Evolutionary conservation across 192 early-diverging fungal genomes (phyloP), one percentile per base, ranked within the genome.

Genomic region (Backusella liffmaniae): DNA sequence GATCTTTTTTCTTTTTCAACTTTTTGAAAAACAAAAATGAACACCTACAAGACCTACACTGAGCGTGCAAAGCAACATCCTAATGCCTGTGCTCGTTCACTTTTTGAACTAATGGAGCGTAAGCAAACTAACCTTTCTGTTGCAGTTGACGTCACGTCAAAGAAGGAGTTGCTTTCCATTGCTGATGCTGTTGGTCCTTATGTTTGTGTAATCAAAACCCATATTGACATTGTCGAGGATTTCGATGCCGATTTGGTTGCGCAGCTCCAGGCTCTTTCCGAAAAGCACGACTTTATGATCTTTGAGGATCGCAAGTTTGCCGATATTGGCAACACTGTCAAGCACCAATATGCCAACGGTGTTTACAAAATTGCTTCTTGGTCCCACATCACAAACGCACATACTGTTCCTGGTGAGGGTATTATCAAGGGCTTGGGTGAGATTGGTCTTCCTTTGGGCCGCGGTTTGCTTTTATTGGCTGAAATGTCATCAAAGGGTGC

Each of bases 251-350:
- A 96, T 76, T 83, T 97, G 69, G 90, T 94, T 21, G 84, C 79
- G 8, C 85, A 91, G 77, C 91, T 99, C 30, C 82, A 85, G 42
- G 88, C 79, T 0, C 88, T 99, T 70, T 89, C 94, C 16, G 84
- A 88, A 44, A 92, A 94, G 81, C 96, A 98, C 82, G 89, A 94
- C 77, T 99, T 98, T 85, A 74, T 99, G 84, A 98, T 99, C 77
- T 99, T 99, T 81, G 97, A 99, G 80, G 97, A 99, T 85, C 92
- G 97, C 83, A 99, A 99, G 86, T 99, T 99, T 87, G 96, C 96
- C 67, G 97, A 99, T 79, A 99, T 99, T 82, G 97, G 93, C 86
- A 98, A 99, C 81, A 99, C 98, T 26, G 98, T 99, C 79, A 95
- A 96, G 82, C 87, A 89, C 56, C 98, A 99, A 88, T 99, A 99